These are phyloP conservation scores for Barnettozyma californica DNA, from an alignment of 805 yeast species.

Conservation along the genomic window DNA sequence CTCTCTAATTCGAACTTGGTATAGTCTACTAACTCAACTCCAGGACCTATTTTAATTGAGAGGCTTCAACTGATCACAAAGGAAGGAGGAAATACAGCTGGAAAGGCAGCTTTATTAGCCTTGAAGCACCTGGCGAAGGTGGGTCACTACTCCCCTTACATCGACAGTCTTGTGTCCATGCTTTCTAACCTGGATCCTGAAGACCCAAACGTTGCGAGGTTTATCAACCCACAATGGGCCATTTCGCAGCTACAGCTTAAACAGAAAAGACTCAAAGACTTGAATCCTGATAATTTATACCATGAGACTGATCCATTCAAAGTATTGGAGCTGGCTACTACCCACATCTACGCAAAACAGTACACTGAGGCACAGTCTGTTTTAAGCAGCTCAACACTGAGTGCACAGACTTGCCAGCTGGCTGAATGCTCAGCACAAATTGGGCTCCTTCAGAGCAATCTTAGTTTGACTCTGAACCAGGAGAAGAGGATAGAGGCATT, in stretches of 20 bases:
- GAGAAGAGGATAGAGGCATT: slow-evolving; percentile 23
- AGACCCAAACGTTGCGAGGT: not conserved
- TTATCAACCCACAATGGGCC: slow-evolving; percentile 9
- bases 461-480: slow-evolving; percentile 13
- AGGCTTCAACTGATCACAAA: slow-evolving; percentile 13
- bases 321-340: slow-evolving; percentile 14
- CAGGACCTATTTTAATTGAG: slow-evolving; percentile 21
- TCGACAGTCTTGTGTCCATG: slow-evolving; percentile 12
- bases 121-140: slow-evolving; percentile 14
- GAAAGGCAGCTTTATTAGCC: slow-evolving; percentile 15
- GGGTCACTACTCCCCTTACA: slow-evolving; percentile 16
- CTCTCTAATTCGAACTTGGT: not conserved
- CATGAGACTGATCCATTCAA: slow-evolving; percentile 20
- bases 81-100: slow-evolving; percentile 4
- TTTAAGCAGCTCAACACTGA: slow-evolving; percentile 12
- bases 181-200: not conserved
- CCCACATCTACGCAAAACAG: slow-evolving; percentile 15
- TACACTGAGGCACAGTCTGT: slow-evolving; percentile 20
- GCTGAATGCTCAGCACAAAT: slow-evolving; percentile 20
- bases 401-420: slow-evolving; percentile 16
- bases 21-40: slow-evolving; percentile 2
- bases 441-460: slow-evolving; percentile 19
- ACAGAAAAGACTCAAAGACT: slow-evolving; percentile 7
- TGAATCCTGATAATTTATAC: slow-evolving; percentile 19
- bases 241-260: slow-evolving; percentile 1